phyloP scores from a whole-genome alignment of 1,284 basidiomycete genomes.

The Leccinum griseonigrum region DNA sequence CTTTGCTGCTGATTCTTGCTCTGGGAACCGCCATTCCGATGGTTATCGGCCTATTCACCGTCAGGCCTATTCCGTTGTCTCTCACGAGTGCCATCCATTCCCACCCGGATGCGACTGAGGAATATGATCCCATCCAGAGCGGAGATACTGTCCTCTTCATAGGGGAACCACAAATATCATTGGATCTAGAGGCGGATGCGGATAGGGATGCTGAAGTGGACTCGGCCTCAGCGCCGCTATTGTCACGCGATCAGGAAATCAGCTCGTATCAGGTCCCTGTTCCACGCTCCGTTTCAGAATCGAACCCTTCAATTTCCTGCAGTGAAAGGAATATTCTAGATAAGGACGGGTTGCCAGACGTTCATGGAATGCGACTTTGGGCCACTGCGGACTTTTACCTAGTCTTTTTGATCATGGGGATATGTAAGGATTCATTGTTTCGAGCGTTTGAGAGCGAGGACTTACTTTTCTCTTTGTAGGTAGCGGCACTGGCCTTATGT shows the following conservation, averaged over 20 bases:
- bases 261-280: constrained; percentile 7
- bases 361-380: constrained; percentile 50
- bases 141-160: constrained; percentile 22
- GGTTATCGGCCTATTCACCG: constrained; percentile 62
- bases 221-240: constrained; percentile 16
- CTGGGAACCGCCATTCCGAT: constrained; percentile 70
- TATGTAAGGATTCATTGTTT: constrained; percentile 49
- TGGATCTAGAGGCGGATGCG: constrained; percentile 24
- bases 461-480: constrained; percentile 43
- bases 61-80: constrained; percentile 57
- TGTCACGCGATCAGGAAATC: constrained; percentile 13
- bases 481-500: constrained; percentile 88
- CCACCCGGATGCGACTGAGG: not conserved
- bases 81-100: constrained; percentile 14
- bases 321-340: constrained; percentile 10
- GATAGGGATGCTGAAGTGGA: constrained; percentile 5
- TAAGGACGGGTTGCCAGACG: constrained; percentile 34
- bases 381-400: constrained; percentile 70
- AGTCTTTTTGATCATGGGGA: constrained; percentile 65
- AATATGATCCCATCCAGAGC: constrained; percentile 15
- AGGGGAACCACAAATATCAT: constrained; percentile 27
- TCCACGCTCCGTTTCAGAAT: constrained; percentile 14
- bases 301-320: constrained; percentile 4
- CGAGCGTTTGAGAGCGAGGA: not conserved
- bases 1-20: constrained; percentile 67